Conservation (phyloP, 805 yeast species). For the Clavispora vitiphila region DNA sequence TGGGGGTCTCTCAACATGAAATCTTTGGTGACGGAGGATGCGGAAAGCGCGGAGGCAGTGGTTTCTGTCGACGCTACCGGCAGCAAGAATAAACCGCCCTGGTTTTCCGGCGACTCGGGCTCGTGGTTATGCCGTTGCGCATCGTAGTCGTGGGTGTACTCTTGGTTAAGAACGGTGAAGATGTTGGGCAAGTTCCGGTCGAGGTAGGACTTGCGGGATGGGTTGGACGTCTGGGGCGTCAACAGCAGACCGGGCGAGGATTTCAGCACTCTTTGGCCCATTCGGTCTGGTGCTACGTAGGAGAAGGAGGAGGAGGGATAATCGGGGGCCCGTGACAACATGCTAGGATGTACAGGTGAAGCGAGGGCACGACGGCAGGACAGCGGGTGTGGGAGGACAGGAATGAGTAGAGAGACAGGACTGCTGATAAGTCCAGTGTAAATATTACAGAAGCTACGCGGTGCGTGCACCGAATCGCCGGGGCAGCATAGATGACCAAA, state of each 20-base stretch:
- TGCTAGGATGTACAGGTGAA: background rate
- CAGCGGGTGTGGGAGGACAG: too few relatives aligned
- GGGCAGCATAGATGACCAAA: background rate
- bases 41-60: constrained; percentile 4
- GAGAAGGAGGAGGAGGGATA: background rate
- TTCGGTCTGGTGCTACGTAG: background rate
- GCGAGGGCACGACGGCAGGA: background rate
- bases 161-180: constrained; percentile 9
- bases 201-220: background rate
- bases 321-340: background rate
- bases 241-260: background rate
- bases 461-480: background rate
- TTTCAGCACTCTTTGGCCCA: constrained; percentile 16
- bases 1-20: constrained; percentile 14
- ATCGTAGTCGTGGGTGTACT: background rate
- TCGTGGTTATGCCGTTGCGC: background rate
- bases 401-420: too few relatives aligned
- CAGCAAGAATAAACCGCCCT: constrained; percentile 15
- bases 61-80: constrained; percentile 13
- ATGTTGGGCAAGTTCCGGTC: constrained; percentile 8
- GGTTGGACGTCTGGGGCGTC: constrained; percentile 10
- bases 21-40: constrained; percentile 14
- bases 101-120: constrained; percentile 9
- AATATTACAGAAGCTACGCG: background rate
- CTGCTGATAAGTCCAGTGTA: too few relatives aligned